Conservation (phyloP, 495 filamentous ascomycete species). For the Echria macrotheca region DNA sequence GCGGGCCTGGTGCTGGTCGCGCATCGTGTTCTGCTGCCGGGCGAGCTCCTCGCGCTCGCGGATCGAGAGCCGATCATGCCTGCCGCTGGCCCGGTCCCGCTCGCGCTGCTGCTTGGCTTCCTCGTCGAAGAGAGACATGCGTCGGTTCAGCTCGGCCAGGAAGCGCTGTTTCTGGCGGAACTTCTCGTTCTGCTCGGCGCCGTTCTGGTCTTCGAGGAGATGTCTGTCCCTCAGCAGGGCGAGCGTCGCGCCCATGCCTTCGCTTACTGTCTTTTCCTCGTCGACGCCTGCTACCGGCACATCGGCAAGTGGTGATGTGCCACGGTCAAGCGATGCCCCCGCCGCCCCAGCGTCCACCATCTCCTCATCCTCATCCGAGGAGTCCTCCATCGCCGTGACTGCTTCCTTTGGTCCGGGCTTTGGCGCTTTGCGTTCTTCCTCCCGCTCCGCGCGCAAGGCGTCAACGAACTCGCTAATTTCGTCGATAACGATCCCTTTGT, state of each 20-base stretch:
- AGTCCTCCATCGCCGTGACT: constrained; percentile 47
- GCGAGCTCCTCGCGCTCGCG: constrained; percentile 89
- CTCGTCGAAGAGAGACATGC: constrained; percentile 69
- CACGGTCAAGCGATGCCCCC: neutral
- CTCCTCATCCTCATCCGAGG: constrained; percentile 46
- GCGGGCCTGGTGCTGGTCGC: constrained; percentile 75
- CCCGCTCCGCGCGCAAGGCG: constrained; percentile 62
- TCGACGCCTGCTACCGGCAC: constrained; percentile 69
- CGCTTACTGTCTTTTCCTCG: constrained; percentile 70
- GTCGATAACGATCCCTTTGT: constrained; percentile 78
- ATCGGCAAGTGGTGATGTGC: constrained; percentile 14
- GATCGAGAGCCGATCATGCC: constrained; percentile 78
- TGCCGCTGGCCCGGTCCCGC: constrained; percentile 73
- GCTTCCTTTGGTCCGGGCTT: constrained; percentile 33
- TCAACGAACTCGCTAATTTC: constrained; percentile 94
- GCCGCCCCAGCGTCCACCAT: constrained; percentile 50
- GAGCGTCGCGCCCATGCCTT: constrained; percentile 76
- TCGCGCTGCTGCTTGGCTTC: constrained; percentile 80
- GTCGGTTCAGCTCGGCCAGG: constrained; percentile 66
- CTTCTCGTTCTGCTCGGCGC: constrained; percentile 58
- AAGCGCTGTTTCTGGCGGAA: constrained; percentile 76
- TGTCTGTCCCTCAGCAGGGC: constrained; percentile 77
- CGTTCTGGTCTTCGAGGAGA: constrained; percentile 60
- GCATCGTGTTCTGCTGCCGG: constrained; percentile 75
- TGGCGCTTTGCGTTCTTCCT: constrained; percentile 55